These are phyloP conservation scores for Ustilago curta DNA, from an alignment of 1,284 basidiomycete species.

Conservation along the genomic window DNA sequence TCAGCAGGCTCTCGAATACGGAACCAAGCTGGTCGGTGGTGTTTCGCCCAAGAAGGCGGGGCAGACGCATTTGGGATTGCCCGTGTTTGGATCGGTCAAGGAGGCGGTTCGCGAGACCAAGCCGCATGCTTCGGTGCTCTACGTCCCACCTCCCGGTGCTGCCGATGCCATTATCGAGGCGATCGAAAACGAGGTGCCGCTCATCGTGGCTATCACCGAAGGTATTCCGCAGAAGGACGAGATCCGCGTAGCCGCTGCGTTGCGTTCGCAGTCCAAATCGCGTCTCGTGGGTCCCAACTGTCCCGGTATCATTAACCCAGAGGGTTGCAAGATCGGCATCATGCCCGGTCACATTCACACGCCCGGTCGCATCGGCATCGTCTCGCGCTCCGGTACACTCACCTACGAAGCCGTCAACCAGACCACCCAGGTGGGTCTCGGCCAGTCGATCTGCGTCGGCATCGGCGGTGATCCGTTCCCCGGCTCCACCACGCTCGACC, in stretches of 20 bases:
- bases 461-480: slow-evolving; percentile 99
- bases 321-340: slow-evolving; percentile 99
- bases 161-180: slow-evolving; percentile 69
- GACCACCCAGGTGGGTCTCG: slow-evolving; percentile 94
- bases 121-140: slow-evolving; percentile 66
- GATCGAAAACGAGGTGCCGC: slow-evolving; percentile 67
- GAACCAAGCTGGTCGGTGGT: slow-evolving; percentile 97
- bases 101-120: slow-evolving; percentile 74
- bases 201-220: slow-evolving; percentile 69
- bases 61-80: slow-evolving; percentile 91
- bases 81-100: slow-evolving; percentile 90
- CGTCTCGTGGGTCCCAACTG: slow-evolving; percentile 90
- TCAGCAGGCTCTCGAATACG: slow-evolving; percentile 91
- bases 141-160: slow-evolving; percentile 67
- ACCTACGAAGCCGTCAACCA: slow-evolving; percentile 74
- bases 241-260: slow-evolving; percentile 83
- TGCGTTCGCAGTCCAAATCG: slow-evolving; percentile 92
- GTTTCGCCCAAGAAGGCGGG: slow-evolving; percentile 98
- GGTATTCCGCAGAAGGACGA: slow-evolving; percentile 69
- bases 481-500: slow-evolving; percentile 93
- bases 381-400: slow-evolving; percentile 73
- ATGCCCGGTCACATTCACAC: slow-evolving; percentile 98
- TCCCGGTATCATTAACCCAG: slow-evolving; percentile 95
- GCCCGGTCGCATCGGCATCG: slow-evolving; percentile 89
- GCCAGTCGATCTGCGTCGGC: slow-evolving; percentile 95